Evolutionary conservation across 495 filamentous ascomycete genomes (phyloP), one percentile per base, ranked within the genome.

Genomic region (Glarea lozoyensis): DNA sequence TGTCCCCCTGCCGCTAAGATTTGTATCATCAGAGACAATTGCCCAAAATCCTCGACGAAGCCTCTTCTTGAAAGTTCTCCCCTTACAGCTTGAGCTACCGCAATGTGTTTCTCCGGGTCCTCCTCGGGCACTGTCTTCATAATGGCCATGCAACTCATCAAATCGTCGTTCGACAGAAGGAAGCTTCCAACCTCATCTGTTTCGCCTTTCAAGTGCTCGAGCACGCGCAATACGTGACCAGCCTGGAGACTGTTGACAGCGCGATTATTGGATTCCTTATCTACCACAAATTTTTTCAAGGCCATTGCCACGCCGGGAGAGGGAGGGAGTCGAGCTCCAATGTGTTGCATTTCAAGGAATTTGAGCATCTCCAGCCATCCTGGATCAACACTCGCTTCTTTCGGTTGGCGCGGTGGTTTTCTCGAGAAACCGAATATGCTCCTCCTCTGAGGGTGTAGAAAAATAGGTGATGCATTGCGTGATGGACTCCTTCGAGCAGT

Each of bases 181-280:
- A n/a, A n/a, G n/a, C n/a, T n/a, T n/a, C n/a, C n/a, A n/a, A n/a
- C n/a, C n/a, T n/a, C n/a, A n/a, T n/a, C n/a, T n/a, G n/a, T n/a
- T n/a, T n/a, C n/a, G 5, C 22, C 35, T 6, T 19, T 43, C 5
- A 93, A 61, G 58, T 86, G 67, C 21, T 67, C 61, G 44, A 85
- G 75, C 13, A 84, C 75, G 2, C 61, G 57, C 12, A 69, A 48
- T 25, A 76, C 66, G 40, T 79, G 62, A 13, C 63, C 56, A 9
- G 79, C 82, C 55, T 94, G 81, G 22, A 78, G 76, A 16, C 75
- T 69, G 45, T 79, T 84, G 18, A 90, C 59, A 1, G 69, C 48
- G 16, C 67, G 64, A 1, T 64, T 54, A 13, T 58, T 55, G 35
- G 61, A 58, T 11, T 63, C 53, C 48, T 82, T 79, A 34, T 67